Evolutionary conservation across 2,329 filamentous ascomycete genomes (phyloP).

Genomic region (Calonectria hawksworthii): DNA sequence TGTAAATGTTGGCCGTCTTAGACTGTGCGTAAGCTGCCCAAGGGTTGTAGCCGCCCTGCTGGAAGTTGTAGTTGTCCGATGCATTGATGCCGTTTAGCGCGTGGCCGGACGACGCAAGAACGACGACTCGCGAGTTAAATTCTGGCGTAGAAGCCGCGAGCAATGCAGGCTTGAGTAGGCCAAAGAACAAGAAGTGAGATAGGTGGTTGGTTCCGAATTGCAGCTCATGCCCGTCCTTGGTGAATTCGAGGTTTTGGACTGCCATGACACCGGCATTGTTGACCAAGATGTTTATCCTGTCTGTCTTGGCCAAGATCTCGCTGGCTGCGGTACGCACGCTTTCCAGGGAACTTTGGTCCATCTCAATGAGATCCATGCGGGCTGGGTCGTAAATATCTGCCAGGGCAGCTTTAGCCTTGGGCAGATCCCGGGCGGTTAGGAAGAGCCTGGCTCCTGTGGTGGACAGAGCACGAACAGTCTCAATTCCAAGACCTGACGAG

Average conservation of each 20-base stretch:
- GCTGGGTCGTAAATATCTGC: constrained; percentile 25
- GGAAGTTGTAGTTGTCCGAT: constrained; percentile 33
- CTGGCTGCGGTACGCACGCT: constrained; percentile 9
- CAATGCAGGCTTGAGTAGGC: constrained; percentile 21
- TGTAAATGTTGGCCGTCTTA: constrained; percentile 66
- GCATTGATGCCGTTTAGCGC: not conserved
- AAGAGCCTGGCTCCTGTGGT: constrained; percentile 55
- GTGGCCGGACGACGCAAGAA: constrained; percentile 15
- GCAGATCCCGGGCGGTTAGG: constrained; percentile 51
- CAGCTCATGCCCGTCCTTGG: constrained; percentile 33
- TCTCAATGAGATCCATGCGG: constrained; percentile 9
- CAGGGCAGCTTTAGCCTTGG: constrained; percentile 49
- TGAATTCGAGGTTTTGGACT: constrained; percentile 15
- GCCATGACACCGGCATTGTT: constrained; percentile 44
- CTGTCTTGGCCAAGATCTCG: not conserved
- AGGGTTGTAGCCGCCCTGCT: constrained; percentile 40
- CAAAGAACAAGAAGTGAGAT: constrained; percentile 34
- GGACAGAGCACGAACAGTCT: constrained; percentile 54
- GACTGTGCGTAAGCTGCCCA: constrained; percentile 60
- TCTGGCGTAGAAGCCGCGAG: not conserved
- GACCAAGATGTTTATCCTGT: constrained; percentile 34
- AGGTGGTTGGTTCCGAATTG: constrained; percentile 38
- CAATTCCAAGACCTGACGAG: constrained; percentile 55
- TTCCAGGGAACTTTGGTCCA: constrained; percentile 12
- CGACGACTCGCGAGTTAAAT: constrained; percentile 22